These are phyloP conservation scores for Alternaria alternata DNA, from an alignment of 2,329 filamentous ascomycete species.

Conservation along the genomic window DNA sequence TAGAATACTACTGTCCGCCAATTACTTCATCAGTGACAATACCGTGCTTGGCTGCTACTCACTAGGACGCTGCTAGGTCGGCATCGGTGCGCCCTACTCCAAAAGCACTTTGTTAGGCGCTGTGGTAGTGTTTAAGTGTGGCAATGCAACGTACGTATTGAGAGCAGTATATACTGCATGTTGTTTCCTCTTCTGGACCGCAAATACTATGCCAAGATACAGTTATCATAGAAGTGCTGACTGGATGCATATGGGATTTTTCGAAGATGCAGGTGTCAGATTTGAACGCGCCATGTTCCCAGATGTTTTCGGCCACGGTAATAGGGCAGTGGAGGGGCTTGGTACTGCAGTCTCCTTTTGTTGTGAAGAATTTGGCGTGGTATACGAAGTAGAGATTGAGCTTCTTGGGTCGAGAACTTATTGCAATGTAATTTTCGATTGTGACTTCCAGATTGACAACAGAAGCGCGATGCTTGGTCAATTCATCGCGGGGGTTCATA, in stretches of 20 bases:
- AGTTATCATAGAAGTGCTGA: not conserved
- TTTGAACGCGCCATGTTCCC: not conserved
- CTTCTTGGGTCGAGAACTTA: slow-evolving; percentile 63
- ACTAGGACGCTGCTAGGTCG: slow-evolving; percentile 48
- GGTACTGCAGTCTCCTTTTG: slow-evolving; percentile 39
- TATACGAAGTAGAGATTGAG: slow-evolving; percentile 73
- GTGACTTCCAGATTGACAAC: no score
- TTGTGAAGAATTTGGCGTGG: slow-evolving; percentile 73
- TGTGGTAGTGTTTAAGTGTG: not conserved
- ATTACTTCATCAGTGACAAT: slow-evolving; percentile 61
- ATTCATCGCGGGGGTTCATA: no score
- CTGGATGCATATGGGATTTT: not conserved
- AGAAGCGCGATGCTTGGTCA: no score
- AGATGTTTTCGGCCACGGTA: not conserved
- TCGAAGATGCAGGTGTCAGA: not conserved
- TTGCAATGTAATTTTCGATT: slow-evolving; percentile 59
- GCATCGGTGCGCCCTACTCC: not conserved
- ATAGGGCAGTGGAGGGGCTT: not conserved
- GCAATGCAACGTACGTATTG: not conserved
- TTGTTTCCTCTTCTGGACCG: not conserved
- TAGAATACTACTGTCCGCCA: slow-evolving; percentile 76
- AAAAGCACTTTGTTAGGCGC: not conserved
- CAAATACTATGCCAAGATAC: not conserved
- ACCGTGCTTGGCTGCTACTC: slow-evolving; percentile 58
- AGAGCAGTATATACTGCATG: no score